Conservation (phyloP, 148 eudicot genomes). For the Chenopodium quinoa region DNA sequence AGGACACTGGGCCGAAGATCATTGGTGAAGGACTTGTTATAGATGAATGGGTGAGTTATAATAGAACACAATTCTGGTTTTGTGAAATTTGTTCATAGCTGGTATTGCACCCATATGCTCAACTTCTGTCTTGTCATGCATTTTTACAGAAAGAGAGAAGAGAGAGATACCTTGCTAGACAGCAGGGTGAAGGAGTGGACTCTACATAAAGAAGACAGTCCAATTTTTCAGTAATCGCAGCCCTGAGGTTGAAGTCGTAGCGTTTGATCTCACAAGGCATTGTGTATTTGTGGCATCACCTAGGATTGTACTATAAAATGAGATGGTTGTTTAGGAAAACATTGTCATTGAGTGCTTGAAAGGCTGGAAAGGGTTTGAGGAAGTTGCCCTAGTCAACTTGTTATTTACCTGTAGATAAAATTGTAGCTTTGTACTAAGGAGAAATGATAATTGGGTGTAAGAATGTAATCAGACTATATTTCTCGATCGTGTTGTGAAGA, state of each 20-base stretch:
- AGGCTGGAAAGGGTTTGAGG: slow-evolving; percentile 7
- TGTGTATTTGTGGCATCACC: not conserved
- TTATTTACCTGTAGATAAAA: slow-evolving; percentile 30
- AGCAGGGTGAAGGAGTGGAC: slow-evolving; percentile 79
- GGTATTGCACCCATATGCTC: not conserved
- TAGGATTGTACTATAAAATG: slow-evolving; percentile 16
- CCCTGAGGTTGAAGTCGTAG: not conserved
- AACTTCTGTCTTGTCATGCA: not conserved
- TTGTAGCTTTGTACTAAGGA: slow-evolving; percentile 19
- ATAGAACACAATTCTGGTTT: not conserved
- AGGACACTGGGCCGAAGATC: slow-evolving; percentile 81
- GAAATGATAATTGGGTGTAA: slow-evolving; percentile 1
- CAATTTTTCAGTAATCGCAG: not conserved
- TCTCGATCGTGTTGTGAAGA: not conserved
- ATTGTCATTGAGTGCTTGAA: not conserved
- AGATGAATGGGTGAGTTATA: slow-evolving; percentile 93
- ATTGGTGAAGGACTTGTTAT: slow-evolving; percentile 96
- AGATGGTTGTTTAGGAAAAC: slow-evolving; percentile 5
- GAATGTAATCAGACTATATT: slow-evolving; percentile 19
- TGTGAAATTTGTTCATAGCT: not conserved
- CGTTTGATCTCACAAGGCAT: not conserved
- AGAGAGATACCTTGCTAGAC: slow-evolving; percentile 88
- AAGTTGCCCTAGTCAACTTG: slow-evolving; percentile 4
- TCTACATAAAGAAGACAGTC: slow-evolving; percentile 39
- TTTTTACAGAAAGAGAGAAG: slow-evolving; percentile 79